A percentile compares a stretch with the other conserved stretches of the same genome.
Evolutionary conservation across 2,329 filamentous ascomycete species (phyloP).

Genomic region (Fusarium sp.): DNA sequence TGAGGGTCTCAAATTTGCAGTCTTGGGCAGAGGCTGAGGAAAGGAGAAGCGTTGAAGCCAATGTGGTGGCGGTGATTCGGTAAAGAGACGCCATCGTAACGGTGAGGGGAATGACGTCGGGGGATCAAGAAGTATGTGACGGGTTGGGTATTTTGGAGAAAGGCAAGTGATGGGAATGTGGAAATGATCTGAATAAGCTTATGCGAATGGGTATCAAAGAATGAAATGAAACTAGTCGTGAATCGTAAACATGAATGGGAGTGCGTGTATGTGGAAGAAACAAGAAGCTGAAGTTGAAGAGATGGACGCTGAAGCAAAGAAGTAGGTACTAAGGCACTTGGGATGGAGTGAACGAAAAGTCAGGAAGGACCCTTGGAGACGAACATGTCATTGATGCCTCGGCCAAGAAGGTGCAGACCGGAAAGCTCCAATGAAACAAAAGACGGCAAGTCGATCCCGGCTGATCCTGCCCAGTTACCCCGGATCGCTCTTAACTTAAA

Average conservation of each 20-base stretch:
- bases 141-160: neutral
- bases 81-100: constrained; percentile 25
- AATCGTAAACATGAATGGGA: constrained; percentile 3
- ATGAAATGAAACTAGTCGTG: neutral
- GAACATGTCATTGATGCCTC: constrained; percentile 11
- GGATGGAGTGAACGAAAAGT: neutral
- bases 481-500: constrained; percentile 7
- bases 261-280: neutral
- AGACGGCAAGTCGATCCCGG: constrained; percentile 2
- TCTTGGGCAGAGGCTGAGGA: constrained; percentile 16
- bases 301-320: neutral
- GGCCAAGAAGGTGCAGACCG: constrained; percentile 10
- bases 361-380: constrained; percentile 4
- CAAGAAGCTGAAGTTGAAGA: neutral
- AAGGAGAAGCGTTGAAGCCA: constrained; percentile 15
- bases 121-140: neutral
- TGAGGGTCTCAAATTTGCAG: constrained; percentile 45
- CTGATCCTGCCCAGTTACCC: constrained; percentile 17
- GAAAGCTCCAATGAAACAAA: constrained; percentile 9
- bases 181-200: neutral
- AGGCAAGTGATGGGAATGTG: neutral
- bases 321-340: neutral
- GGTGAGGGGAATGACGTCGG: constrained; percentile 16
- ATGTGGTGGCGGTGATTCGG: constrained; percentile 14
- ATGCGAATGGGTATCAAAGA: constrained; percentile 4